Evolutionary conservation across 73 alveolate species (phyloP).

Genomic region (Uronychia setigera): DNA sequence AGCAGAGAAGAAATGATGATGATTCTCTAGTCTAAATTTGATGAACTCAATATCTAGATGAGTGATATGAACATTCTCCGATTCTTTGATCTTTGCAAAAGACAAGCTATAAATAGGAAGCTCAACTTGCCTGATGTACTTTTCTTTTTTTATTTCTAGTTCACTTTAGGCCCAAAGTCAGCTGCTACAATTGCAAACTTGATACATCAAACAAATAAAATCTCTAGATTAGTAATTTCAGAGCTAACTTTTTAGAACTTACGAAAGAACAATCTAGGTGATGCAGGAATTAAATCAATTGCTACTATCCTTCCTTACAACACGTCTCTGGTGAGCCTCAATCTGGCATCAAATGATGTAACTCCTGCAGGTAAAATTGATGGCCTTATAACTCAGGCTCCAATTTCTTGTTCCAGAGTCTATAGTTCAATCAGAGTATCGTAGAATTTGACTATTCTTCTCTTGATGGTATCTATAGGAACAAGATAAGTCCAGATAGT

Average conservation of each 20-base stretch:
- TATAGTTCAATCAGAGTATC: conserved; percentile 7
- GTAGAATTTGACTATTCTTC: conserved; percentile 5
- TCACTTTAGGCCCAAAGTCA: background rate
- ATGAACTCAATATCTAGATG: background rate
- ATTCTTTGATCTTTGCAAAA: background rate
- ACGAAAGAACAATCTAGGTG: background rate
- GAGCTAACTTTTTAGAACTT: background rate
- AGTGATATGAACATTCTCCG: background rate
- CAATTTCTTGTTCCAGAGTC: background rate
- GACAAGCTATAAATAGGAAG: background rate
- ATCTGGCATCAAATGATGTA: conserved; percentile 9
- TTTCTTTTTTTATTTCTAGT: too few species aligned
- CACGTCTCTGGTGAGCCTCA: background rate
- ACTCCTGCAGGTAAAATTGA: too few species aligned
- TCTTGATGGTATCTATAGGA: conserved; percentile 33
- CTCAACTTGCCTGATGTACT: background rate
- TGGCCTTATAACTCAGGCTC: too few species aligned
- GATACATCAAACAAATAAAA: background rate
- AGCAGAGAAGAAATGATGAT: background rate
- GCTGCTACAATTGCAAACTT: background rate
- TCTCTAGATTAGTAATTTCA: background rate
- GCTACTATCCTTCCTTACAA: background rate
- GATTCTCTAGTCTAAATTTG: background rate
- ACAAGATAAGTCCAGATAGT: conserved; percentile 23
- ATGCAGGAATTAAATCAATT: background rate